Base-by-base conservation (phyloP, 2,329 filamentous ascomycete species). In the Hymenoscyphus repandus region DNA sequence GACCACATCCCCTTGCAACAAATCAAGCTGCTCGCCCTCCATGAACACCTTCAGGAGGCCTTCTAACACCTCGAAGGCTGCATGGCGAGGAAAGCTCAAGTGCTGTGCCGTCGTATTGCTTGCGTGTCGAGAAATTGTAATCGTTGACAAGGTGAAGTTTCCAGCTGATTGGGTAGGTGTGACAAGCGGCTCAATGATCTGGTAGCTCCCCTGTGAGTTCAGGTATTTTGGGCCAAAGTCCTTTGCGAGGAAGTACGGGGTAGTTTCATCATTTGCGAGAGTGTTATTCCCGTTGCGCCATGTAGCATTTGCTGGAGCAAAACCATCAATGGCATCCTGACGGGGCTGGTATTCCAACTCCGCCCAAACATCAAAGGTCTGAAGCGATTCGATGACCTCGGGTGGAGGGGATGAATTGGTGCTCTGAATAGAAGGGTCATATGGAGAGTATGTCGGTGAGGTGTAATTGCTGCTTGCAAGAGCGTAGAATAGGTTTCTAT, bases 161-260 rank as follows among this genome's bases (percentile, higher is more conserved):
- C 59, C 64, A 3, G 66, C 68, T 50, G 69, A 69, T 58, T 73
- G 69, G 13, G 59, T 53, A 5, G 64, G 59, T 2, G 71, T 72
- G 13, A 74, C 67, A 32, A 75, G 68, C 2, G 73, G 72, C 53
- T 70, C 67, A 2, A 76, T 60, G 49, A 76, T 65, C 57, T 72
- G 68, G 59, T 74, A 74, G 39, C 66, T 67, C 15, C 61, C 58
- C 1, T 20, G n/a, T n/a, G n/a, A 37, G 17, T 69, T 70, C 4
- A 76, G 64, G 50, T 70, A 74, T 56, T 73, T 74, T 9, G 72
- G 71, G 0, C 73, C 73, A 50, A 70, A 72, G 55, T 70, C 67
- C 53, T 73, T 74, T 31, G 73, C 74, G 34, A 74, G 53, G 53
- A 70, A 74, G 56, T 70, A 72, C 1, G 72, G 70, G 11, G 66